A percentile compares a stretch with the other conserved stretches of the same genome.
Conservation (phyloP, 2,329 filamentous ascomycete genomes). For the Graphilbum sp. region DNA sequence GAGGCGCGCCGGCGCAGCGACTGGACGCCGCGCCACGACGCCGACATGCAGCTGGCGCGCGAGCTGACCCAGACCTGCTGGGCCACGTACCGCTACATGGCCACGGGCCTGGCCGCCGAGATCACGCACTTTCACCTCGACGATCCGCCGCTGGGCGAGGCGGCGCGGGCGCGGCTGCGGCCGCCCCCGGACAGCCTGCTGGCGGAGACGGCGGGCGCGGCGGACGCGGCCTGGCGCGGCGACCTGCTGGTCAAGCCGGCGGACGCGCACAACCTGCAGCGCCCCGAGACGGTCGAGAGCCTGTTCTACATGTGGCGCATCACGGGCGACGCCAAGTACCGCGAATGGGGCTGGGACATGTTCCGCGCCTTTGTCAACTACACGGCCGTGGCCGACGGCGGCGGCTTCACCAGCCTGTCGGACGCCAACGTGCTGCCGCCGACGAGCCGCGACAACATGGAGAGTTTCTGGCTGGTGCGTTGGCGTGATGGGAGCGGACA, state of each 20-base stretch:
- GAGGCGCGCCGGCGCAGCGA: conserved; percentile 54
- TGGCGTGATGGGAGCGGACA: no score
- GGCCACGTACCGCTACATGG: conserved; percentile 87
- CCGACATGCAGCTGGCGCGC: conserved; percentile 70
- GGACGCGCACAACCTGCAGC: conserved; percentile 86
- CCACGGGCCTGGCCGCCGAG: conserved; percentile 83
- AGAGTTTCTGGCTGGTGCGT: conserved; percentile 86
- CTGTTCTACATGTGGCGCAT: conserved; percentile 99
- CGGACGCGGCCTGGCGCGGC: conserved; percentile 49
- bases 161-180: conserved; percentile 30
- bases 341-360: conserved; percentile 98
- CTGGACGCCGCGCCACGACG: conserved; percentile 69
- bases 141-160: conserved; percentile 47
- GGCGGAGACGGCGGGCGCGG: conserved; percentile 8
- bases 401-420: conserved; percentile 67
- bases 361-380: conserved; percentile 83
- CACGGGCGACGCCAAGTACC: conserved; percentile 74
- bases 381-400: conserved; percentile 60
- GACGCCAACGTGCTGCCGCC: conserved; percentile 62
- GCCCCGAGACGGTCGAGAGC: conserved; percentile 91
- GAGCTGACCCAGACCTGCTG: conserved; percentile 96
- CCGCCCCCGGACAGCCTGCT: conserved; percentile 24
- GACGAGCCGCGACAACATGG: conserved; percentile 73
- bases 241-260: conserved; percentile 67
- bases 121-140: conserved; percentile 81